phyloP scores from a whole-genome alignment of 1,139 yeast genomes.

The Magnusiomyces tetraspermus region DNA sequence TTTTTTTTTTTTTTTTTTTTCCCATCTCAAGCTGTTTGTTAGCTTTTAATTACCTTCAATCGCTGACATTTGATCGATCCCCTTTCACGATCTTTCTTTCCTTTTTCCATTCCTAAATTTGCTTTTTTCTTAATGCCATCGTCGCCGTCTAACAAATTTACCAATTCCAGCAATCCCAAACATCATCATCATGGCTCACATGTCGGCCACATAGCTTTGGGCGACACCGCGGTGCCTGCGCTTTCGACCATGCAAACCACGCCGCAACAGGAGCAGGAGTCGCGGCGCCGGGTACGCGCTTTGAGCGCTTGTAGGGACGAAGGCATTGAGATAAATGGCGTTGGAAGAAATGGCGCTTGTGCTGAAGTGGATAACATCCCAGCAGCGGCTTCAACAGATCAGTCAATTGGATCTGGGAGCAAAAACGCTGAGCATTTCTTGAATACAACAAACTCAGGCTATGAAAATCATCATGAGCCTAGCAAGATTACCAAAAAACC shows the following conservation, averaged over 20 bases:
- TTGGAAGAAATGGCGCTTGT: background rate
- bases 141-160: background rate
- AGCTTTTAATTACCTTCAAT: too few relatives aligned
- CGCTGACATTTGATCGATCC: too few relatives aligned
- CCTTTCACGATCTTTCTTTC: background rate
- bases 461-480: too few relatives aligned
- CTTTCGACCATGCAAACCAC: constrained; percentile 32
- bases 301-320: constrained; percentile 22
- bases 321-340: too few relatives aligned
- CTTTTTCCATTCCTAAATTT: background rate
- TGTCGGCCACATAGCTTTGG: constrained; percentile 34
- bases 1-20: background rate
- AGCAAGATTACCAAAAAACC: too few relatives aligned
- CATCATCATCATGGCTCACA: constrained; percentile 22
- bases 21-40: background rate
- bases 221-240: constrained; percentile 34
- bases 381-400: background rate
- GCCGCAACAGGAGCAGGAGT: constrained; percentile 25
- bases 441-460: too few relatives aligned
- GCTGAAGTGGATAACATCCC: background rate
- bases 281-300: constrained; percentile 32
- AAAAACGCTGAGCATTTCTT: too few relatives aligned
- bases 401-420: too few relatives aligned
- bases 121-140: background rate
- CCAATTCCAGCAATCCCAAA: background rate